Evolutionary conservation across 768 basidiomycete genomes (phyloP).

Genomic region (Termitomyces sp.): DNA sequence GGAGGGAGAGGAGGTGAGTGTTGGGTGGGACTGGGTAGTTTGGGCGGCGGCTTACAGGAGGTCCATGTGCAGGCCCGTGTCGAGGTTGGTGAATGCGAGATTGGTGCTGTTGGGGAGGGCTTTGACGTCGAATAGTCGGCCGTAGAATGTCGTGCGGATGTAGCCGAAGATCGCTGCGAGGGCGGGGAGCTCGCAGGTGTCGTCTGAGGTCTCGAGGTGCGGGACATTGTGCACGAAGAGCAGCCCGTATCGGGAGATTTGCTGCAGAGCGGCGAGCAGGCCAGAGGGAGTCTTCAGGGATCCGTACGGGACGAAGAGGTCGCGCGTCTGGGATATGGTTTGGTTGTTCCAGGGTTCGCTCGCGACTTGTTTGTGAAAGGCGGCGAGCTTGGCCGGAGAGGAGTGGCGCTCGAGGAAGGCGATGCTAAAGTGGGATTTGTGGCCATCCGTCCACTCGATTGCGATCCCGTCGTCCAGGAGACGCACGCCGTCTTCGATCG

Average conservation of each 20-base stretch:
- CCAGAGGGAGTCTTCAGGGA: conserved; percentile 38
- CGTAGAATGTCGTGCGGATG: conserved; percentile 86
- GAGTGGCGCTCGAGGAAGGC: conserved; percentile 43
- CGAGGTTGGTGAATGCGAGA: conserved; percentile 91
- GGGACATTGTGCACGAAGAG: conserved; percentile 72
- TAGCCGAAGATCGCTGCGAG: conserved; percentile 70
- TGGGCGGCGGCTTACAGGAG: conserved; percentile 77
- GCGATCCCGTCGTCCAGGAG: conserved; percentile 39
- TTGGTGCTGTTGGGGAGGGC: conserved; percentile 71
- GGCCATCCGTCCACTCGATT: conserved; percentile 57
- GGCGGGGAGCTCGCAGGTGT: conserved; percentile 58
- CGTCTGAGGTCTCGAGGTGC: conserved; percentile 50
- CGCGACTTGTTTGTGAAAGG: conserved; percentile 13
- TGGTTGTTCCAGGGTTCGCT: conserved; percentile 10
- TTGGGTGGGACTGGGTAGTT: no score
- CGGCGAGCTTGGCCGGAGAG: conserved; percentile 15
- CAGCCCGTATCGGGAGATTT: conserved; percentile 68
- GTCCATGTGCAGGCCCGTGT: conserved; percentile 90
- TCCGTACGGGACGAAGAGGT: conserved; percentile 54
- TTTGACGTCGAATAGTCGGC: conserved; percentile 82
- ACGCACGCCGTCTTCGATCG: conserved; percentile 34
- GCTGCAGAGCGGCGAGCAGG: conserved; percentile 56
- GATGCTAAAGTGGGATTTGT: conserved; percentile 47
- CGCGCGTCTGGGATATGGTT: conserved; percentile 14
- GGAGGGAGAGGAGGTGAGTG: no score